Conservation (phyloP, 768 basidiomycete genomes). For the Tricholoma sp. region DNA sequence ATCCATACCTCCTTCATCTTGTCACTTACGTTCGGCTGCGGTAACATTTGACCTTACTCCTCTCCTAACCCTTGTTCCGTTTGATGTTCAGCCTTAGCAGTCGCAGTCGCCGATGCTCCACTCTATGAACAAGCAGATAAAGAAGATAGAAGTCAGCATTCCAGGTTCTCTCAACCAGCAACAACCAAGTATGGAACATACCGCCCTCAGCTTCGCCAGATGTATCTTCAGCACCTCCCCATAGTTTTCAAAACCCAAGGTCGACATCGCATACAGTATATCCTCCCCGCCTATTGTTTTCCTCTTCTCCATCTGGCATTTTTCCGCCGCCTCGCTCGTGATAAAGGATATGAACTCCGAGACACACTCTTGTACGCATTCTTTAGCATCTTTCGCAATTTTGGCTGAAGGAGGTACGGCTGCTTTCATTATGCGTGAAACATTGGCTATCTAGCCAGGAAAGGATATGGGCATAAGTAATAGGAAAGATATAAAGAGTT, state of each 20-base stretch:
- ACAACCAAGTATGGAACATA: conserved; percentile 18
- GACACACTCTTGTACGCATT: conserved; percentile 97
- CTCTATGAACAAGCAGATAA: conserved; percentile 6
- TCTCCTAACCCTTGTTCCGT: conserved; percentile 25
- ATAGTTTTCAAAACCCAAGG: conserved; percentile 93
- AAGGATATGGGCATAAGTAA: background rate
- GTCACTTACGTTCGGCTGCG: background rate
- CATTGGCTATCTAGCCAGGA: conserved; percentile 83
- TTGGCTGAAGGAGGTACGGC: conserved; percentile 88
- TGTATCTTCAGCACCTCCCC: conserved; percentile 91
- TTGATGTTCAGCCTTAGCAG: conserved; percentile 21
- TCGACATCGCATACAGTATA: conserved; percentile 90
- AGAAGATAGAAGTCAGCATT: background rate
- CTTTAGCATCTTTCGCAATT: conserved; percentile 97
- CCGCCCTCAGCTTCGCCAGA: conserved; percentile 84
- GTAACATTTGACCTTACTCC: conserved; percentile 11
- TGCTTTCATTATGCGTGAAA: conserved; percentile 96
- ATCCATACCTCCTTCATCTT: background rate
- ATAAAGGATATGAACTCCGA: conserved; percentile 99
- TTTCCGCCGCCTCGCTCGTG: conserved; percentile 94
- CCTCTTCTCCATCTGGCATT: conserved; percentile 89
- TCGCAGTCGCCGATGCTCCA: conserved; percentile 15
- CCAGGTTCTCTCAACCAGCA: background rate
- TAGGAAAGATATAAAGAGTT: background rate
- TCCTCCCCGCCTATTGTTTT: conserved; percentile 99